These are phyloP conservation scores for Cenchrus fungigraminus DNA, from an alignment of 176 grass and related monocot species.

Conservation along the genomic window DNA sequence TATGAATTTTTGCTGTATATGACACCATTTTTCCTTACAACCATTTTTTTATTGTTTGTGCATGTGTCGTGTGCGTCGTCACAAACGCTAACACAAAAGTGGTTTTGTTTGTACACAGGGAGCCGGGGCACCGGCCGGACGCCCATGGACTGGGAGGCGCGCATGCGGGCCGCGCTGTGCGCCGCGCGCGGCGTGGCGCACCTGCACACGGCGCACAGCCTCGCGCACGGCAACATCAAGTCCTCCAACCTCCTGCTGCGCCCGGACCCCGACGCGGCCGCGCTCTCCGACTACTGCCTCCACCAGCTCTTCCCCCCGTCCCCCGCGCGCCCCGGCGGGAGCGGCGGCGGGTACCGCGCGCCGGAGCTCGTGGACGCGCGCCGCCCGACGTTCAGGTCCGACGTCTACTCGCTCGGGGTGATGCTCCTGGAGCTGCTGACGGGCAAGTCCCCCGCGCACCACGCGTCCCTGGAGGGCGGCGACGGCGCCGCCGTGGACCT, in stretches of 20 bases:
- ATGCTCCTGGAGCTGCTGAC: conserved; percentile 83
- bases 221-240: conserved; percentile 87
- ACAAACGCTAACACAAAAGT: background rate
- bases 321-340: conserved; percentile 42
- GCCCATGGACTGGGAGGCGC: conserved; percentile 79
- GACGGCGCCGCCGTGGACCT: conserved; percentile 67
- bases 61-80: background rate
- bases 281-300: conserved; percentile 77
- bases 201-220: conserved; percentile 62
- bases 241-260: conserved; percentile 93
- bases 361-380: conserved; percentile 75
- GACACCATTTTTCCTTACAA: background rate
- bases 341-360: conserved; percentile 67
- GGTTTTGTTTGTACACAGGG: conserved; percentile 40
- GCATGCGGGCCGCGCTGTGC: conserved; percentile 68
- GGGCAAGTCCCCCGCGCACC: conserved; percentile 53
- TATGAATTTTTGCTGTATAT: background rate
- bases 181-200: conserved; percentile 77
- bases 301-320: conserved; percentile 70
- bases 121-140: conserved; percentile 62
- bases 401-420: conserved; percentile 87
- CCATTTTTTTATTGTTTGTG: background rate
- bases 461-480: conserved; percentile 47
- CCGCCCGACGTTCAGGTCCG: conserved; percentile 68
- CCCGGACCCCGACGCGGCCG: conserved; percentile 64